A percentile compares a stretch with the other conserved stretches of the same genome.
Conservation (phyloP, 164 flowering plant genomes). For the Tetracentron sinense region DNA sequence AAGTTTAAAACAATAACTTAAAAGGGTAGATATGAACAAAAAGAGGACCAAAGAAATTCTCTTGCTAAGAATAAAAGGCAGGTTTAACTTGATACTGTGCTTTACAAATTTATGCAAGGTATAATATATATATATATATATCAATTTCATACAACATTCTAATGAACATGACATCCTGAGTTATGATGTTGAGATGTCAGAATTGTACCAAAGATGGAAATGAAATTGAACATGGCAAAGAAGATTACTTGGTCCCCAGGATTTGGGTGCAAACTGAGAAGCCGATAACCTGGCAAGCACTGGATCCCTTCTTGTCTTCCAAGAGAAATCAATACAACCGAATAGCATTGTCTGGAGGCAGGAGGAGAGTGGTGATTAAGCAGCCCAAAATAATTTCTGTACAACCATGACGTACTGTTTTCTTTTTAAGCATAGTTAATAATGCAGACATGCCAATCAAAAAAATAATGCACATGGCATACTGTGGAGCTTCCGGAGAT, state of each 20-base stretch:
- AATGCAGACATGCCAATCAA: no score
- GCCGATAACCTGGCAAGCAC: background rate
- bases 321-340: background rate
- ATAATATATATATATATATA: no score
- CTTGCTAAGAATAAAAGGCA: no score
- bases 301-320: background rate
- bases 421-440: no score
- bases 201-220: background rate
- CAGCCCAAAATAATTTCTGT: background rate
- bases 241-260: conserved; percentile 1
- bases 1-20: no score
- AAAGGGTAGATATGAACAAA: no score
- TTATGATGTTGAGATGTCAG: no score
- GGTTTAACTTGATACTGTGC: no score
- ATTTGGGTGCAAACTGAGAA: background rate
- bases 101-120: no score
- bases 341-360: background rate
- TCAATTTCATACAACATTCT: no score
- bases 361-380: background rate
- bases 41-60: no score
- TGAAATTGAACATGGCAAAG: background rate
- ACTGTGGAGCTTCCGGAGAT: background rate
- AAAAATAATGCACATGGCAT: no score
- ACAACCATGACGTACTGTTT: conserved; percentile 1
- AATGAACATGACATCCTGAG: background rate